A percentile compares a stretch with the other conserved stretches of the same genome.
phyloP scores from a whole-genome alignment of 2,329 filamentous ascomycete species.

The Cercospora zeina region DNA sequence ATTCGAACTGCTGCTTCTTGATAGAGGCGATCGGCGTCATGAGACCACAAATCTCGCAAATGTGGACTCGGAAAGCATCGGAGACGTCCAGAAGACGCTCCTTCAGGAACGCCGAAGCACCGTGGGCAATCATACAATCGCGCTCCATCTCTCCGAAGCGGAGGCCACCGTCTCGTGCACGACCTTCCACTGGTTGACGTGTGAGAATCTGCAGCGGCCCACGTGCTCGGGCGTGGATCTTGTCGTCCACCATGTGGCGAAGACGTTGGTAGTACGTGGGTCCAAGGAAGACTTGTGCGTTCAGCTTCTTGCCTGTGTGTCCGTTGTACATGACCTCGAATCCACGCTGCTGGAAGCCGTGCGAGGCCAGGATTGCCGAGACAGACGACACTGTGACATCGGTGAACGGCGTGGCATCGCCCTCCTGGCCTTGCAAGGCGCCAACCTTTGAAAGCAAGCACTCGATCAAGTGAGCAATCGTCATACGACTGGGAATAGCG shows the following conservation, averaged over 20 bases:
- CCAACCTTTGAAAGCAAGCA: slow-evolving; percentile 96
- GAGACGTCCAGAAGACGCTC: slow-evolving; percentile 96
- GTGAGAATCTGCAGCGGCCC: slow-evolving; percentile 97
- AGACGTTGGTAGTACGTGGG: slow-evolving; percentile 99
- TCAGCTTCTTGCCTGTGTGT: slow-evolving; percentile 90
- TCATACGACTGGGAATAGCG: slow-evolving; percentile 99
- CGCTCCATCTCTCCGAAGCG: slow-evolving; percentile 99
- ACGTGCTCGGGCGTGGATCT: slow-evolving; percentile 97
- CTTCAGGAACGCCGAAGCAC: slow-evolving; percentile 93
- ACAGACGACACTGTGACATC: slow-evolving; percentile 95
- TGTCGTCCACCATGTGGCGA: slow-evolving; percentile 99
- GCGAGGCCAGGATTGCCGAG: slow-evolving; percentile 78
- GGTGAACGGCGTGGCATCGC: slow-evolving; percentile 96
- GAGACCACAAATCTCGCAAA: slow-evolving; percentile 96
- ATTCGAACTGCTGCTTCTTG: slow-evolving; percentile 94
- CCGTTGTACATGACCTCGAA: slow-evolving; percentile 99
- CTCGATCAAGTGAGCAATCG: slow-evolving; percentile 99
- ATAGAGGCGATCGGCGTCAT: slow-evolving; percentile 99
- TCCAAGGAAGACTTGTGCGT: slow-evolving; percentile 92
- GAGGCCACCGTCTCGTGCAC: slow-evolving; percentile 93
- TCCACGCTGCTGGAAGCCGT: slow-evolving; percentile 94
- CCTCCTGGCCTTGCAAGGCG: slow-evolving; percentile 88
- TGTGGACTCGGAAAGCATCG: slow-evolving; percentile 95
- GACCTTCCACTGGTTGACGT: slow-evolving; percentile 94
- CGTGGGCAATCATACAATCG: slow-evolving; percentile 99